Base-by-base conservation (phyloP, 2,329 filamentous ascomycete species). In the Cordyceps pruinosa region DNA sequence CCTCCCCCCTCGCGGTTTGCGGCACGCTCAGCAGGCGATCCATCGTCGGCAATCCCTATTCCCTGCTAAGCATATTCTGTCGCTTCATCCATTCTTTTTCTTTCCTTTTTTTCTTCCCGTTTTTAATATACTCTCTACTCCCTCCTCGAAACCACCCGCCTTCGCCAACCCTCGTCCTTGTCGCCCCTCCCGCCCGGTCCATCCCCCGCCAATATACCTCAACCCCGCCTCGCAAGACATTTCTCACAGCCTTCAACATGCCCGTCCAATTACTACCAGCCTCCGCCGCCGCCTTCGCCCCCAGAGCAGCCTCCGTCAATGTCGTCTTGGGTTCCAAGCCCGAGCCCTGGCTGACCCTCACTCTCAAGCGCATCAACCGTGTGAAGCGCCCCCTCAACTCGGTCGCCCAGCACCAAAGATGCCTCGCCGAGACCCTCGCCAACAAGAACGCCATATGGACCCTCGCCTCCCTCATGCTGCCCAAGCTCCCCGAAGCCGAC, bases 331-430 rank as follows among this genome's bases (percentile, higher is more conserved):
- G 87, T 69, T 88, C 87, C 71, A 96, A 94, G 78, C 85, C 95
- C 68, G 92, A 97, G 77, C 89, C 91, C 59, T 99, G 94, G 94
- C 82, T 97, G 74, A 99, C 94, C 35, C 89, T 92, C 70, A 96
- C 92, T 12, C 81, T 99, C 68, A 97, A 97, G 82, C 87, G 94
- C 72, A 91, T 97, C 77, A 97, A 96, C 81, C 85, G 89, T 65
- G 86, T 97, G 67, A 99, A 97, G 83, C 89, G 94, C 66, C 93
- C 94, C 60, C 83, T 97, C 74, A 99, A 99, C 82, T 97, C 89
- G 73, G 89, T 97, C 49, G 87, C 90, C 58, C 94, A 99, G 73
- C 94, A 97, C 77, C 91, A 92, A 66, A 85, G 90, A 79, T 97
- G 93, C 75, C 83, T 99, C 67, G 96, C 92, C 58, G 94, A 97